Evolutionary conservation across 2,329 filamentous ascomycete species (phyloP), one percentile per base, ranked within the genome.

Genomic region (Coniochaeta ligniaria): DNA sequence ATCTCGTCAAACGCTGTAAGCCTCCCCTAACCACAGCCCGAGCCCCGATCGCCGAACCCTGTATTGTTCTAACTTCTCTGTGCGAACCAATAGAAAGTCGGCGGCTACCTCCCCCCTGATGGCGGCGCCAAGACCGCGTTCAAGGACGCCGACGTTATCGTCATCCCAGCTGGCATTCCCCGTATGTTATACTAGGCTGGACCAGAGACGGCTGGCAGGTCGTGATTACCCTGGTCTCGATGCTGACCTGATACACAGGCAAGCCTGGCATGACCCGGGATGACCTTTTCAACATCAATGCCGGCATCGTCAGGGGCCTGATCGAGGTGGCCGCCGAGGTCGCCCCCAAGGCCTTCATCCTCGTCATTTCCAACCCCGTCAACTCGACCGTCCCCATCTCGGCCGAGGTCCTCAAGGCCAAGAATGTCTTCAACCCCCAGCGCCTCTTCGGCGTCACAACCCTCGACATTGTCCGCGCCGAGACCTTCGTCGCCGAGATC

Each of bases 181-280:
- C 92, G 95, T 96, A 83, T 71, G 90, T 82, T 59, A 58, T 16
- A 36, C 17, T 11, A 17, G 16, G 1, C 38, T 8, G 35, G 38
- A 22, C 3, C 31, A 16, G 35, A 36, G n/a, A 16, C 4, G 33
- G 59, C 45, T 24, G 9, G 33, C 22, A 14, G 9, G 11, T 47
- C 43, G 16, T 14, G 16, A 7, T 20, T n/a, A 11, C 57, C 64
- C n/a, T 17, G 22, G 22, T 52, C 26, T 8, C 47, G 5, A 52
- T 52, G 47, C 54, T 57, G 28, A 57, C 54, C 54, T 12, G 6
- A 57, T 28, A 35, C 7, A 59, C 66, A 97, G 94, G 94, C 80
- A 98, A 98, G 85, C 95, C 95, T 70, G 95, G 95, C 72, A 99
- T 99, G 95, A 97, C 91, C 77, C 92, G 95, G 81, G 95, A 99